phyloP scores from a whole-genome alignment of 257 asterid genomes.

The Echium plantagineum region DNA sequence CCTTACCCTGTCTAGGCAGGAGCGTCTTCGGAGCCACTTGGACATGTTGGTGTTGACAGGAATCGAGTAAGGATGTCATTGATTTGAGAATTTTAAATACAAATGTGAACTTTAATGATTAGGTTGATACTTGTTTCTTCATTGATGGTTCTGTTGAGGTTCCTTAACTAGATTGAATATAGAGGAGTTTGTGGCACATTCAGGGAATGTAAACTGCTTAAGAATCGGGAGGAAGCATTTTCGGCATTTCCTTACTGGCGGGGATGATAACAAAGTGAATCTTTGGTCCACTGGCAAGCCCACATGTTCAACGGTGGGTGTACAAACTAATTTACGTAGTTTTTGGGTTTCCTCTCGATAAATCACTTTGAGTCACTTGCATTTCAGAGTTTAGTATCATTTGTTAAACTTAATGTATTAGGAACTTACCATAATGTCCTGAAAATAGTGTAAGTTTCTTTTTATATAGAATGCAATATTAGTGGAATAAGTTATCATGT shows the following conservation, averaged over 20 bases:
- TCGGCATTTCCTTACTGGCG: slow-evolving; percentile 80
- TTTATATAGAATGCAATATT: too few species aligned
- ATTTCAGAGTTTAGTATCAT: neutral
- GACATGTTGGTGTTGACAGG: too few species aligned
- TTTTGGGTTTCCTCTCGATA: neutral
- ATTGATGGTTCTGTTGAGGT: slow-evolving; percentile 14
- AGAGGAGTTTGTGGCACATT: slow-evolving; percentile 99
- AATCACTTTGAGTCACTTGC: neutral
- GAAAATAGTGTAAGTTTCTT: too few species aligned
- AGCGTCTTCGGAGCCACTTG: too few species aligned
- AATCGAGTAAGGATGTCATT: neutral
- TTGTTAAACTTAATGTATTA: too few species aligned
- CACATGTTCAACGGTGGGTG: slow-evolving; percentile 61
- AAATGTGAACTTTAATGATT: neutral
- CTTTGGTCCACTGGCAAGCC: slow-evolving; percentile 97
- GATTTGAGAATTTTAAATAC: neutral
- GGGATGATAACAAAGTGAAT: slow-evolving; percentile 93
- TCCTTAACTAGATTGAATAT: slow-evolving; percentile 46
- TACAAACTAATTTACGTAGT: slow-evolving; percentile 1
- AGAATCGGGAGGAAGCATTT: slow-evolving; percentile 85
- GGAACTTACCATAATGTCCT: too few species aligned
- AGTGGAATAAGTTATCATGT: too few species aligned
- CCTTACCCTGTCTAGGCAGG: too few species aligned
- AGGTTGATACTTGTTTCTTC: slow-evolving; percentile 1
- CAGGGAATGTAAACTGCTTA: slow-evolving; percentile 92